Conservation (phyloP, 352 stramenopile species). For the Globisporangium paroecandrum region DNA sequence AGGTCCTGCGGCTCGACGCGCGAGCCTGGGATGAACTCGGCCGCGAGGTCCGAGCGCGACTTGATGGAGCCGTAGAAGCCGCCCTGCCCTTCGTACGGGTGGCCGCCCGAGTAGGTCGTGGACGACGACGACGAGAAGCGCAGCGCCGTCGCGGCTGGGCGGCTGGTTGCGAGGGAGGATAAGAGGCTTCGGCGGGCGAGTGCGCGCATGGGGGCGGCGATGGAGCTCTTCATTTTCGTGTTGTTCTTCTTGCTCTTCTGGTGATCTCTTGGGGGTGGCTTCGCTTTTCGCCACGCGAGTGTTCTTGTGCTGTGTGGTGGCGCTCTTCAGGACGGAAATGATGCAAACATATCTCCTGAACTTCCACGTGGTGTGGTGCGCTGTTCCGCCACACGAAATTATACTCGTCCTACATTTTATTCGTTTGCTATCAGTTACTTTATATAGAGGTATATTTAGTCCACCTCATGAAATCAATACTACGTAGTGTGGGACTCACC, state of each 20-base stretch:
- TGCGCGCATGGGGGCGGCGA: background rate
- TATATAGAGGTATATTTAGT: too few relatives aligned
- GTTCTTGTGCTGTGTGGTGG: background rate
- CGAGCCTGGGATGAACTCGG: constrained; percentile 60
- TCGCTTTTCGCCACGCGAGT: background rate
- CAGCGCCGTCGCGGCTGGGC: background rate
- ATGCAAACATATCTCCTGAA: too few relatives aligned
- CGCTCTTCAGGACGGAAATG: too few relatives aligned
- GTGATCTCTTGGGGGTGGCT: background rate
- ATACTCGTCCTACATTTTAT: background rate
- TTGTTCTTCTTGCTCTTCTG: background rate
- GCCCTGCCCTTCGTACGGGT: constrained; percentile 86
- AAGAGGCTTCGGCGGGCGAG: background rate
- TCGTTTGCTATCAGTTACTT: too few relatives aligned
- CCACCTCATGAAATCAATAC: background rate
- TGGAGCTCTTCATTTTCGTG: constrained; percentile 2
- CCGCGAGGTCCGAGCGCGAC: constrained; percentile 61
- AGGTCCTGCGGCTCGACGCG: constrained; percentile 65
- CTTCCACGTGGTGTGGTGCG: background rate
- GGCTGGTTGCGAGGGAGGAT: background rate
- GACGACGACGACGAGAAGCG: constrained; percentile 21
- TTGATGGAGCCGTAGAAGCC: constrained; percentile 89
- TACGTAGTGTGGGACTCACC: background rate
- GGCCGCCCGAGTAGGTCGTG: constrained; percentile 87
- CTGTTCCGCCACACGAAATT: background rate